These are phyloP conservation scores for Kluyveromyces lactis DNA, from an alignment of 805 yeast species.

Conservation along the genomic window DNA sequence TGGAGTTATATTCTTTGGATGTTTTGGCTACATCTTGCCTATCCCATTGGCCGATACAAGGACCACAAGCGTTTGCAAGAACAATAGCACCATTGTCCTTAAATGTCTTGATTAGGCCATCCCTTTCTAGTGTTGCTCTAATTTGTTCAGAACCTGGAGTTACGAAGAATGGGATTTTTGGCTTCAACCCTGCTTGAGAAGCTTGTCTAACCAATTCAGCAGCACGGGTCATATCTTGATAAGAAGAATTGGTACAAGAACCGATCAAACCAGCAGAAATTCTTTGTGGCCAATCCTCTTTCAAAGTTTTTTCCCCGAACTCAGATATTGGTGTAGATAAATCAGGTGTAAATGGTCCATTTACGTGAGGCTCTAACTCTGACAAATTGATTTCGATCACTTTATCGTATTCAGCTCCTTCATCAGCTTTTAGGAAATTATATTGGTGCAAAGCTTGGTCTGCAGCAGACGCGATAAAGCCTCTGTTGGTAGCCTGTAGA, in stretches of 20 bases:
- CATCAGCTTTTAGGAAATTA: conserved; percentile 72
- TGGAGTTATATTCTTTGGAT: conserved; percentile 68
- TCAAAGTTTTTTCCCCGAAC: conserved; percentile 61
- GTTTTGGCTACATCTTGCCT: conserved; percentile 67
- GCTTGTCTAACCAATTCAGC: conserved; percentile 88
- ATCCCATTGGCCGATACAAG: conserved; percentile 99
- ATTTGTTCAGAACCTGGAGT: conserved; percentile 99
- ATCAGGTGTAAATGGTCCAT: conserved; percentile 99
- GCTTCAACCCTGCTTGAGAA: conserved; percentile 72
- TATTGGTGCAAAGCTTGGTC: conserved; percentile 45
- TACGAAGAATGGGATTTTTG: conserved; percentile 86
- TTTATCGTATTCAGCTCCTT: conserved; percentile 84
- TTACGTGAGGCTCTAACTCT: conserved; percentile 86
- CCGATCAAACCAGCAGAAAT: conserved; percentile 95
- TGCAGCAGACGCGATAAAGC: conserved; percentile 75
- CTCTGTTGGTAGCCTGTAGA: conserved; percentile 76
- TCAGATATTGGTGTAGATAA: conserved; percentile 85
- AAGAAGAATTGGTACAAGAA: conserved; percentile 96
- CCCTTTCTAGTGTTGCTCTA: conserved; percentile 94
- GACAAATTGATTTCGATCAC: conserved; percentile 83
- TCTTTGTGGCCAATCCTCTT: conserved; percentile 76
- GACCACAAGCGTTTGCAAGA: conserved; percentile 97
- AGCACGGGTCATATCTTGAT: conserved; percentile 97
- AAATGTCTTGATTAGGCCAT: conserved; percentile 77
- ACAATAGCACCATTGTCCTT: conserved; percentile 85